Evolutionary conservation across 768 basidiomycete genomes (phyloP).

Genomic region (Hirschioporus abietinus): DNA sequence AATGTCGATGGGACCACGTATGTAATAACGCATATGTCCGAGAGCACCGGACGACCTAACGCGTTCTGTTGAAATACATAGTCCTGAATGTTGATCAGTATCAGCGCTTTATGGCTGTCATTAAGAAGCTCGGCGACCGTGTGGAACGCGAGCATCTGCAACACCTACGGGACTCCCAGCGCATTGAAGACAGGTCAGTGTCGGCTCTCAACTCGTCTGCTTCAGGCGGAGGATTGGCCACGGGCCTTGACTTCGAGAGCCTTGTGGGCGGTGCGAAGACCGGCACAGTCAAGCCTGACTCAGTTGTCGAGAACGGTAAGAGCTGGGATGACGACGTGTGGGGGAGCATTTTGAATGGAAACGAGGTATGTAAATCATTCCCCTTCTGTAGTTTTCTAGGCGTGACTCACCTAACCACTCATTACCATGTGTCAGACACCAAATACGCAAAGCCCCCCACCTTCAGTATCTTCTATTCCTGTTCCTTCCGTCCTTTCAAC

Average conservation of each 20-base stretch:
- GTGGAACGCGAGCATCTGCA: slow-evolving; percentile 92
- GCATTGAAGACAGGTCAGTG: slow-evolving; percentile 75
- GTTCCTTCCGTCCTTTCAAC: slow-evolving; percentile 14
- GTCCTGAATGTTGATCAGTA: slow-evolving; percentile 86
- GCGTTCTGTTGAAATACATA: slow-evolving; percentile 20
- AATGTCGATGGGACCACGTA: slow-evolving; percentile 95
- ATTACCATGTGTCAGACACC: slow-evolving; percentile 11
- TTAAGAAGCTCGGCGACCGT: slow-evolving; percentile 70
- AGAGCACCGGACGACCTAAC: slow-evolving; percentile 1
- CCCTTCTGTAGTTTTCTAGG: neutral
- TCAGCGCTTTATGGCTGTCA: slow-evolving; percentile 85
- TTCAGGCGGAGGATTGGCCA: slow-evolving; percentile 33
- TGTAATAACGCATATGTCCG: slow-evolving; percentile 25
- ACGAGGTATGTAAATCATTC: neutral
- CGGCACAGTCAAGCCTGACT: slow-evolving; percentile 42
- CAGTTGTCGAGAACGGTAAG: slow-evolving; percentile 30
- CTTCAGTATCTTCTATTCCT: slow-evolving; percentile 16
- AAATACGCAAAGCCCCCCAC: slow-evolving; percentile 22
- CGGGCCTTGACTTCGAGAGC: slow-evolving; percentile 78
- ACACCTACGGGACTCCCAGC: slow-evolving; percentile 88
- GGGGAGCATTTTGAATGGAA: slow-evolving; percentile 60
- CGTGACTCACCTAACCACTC: neutral
- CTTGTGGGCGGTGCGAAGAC: slow-evolving; percentile 61
- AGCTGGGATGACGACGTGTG: slow-evolving; percentile 83
- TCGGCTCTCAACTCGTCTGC: slow-evolving; percentile 30